These are phyloP conservation scores for Coniochaeta pulveracea DNA, from an alignment of 2,329 filamentous ascomycete species.

Conservation along the genomic window DNA sequence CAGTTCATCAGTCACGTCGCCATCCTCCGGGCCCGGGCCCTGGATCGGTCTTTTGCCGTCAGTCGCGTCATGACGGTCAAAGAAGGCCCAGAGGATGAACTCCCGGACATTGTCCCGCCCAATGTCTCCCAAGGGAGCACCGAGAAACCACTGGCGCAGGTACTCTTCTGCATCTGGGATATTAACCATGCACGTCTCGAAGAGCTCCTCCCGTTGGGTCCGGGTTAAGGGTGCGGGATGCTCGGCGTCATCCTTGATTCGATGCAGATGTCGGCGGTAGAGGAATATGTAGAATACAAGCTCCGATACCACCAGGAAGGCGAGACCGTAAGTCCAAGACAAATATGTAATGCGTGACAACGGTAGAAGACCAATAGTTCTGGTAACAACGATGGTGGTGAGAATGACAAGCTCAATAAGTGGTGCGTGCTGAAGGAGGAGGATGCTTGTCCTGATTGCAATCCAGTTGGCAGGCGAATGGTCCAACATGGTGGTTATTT, in stretches of 20 bases:
- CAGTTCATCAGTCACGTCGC: slow-evolving; percentile 27
- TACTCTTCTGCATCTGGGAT: slow-evolving; percentile 45
- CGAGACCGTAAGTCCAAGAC: slow-evolving; percentile 10
- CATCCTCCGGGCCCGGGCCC: slow-evolving; percentile 12
- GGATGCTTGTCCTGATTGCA: neutral
- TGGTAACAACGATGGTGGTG: neutral
- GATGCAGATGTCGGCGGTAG: slow-evolving; percentile 28
- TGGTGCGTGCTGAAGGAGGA: slow-evolving; percentile 1
- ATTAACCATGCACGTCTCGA: slow-evolving; percentile 42
- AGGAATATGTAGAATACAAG: slow-evolving; percentile 27
- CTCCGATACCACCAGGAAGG: slow-evolving; percentile 25
- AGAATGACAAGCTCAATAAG: slow-evolving; percentile 1
- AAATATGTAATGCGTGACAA: neutral
- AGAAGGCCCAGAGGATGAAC: slow-evolving; percentile 58
- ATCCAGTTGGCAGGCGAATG: neutral
- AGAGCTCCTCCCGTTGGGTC: slow-evolving; percentile 40
- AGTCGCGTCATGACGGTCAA: slow-evolving; percentile 26
- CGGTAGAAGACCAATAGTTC: neutral
- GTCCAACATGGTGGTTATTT: slow-evolving; percentile 1
- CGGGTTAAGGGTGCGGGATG: slow-evolving; percentile 30
- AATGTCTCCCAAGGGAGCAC: slow-evolving; percentile 43
- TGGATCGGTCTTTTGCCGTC: slow-evolving; percentile 17
- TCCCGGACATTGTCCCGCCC: slow-evolving; percentile 56
- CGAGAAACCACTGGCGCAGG: slow-evolving; percentile 55
- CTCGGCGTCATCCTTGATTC: slow-evolving; percentile 24